These are phyloP conservation scores for Celoporthe dispersa DNA, from an alignment of 2,329 filamentous ascomycete genomes.

Conservation along the genomic window DNA sequence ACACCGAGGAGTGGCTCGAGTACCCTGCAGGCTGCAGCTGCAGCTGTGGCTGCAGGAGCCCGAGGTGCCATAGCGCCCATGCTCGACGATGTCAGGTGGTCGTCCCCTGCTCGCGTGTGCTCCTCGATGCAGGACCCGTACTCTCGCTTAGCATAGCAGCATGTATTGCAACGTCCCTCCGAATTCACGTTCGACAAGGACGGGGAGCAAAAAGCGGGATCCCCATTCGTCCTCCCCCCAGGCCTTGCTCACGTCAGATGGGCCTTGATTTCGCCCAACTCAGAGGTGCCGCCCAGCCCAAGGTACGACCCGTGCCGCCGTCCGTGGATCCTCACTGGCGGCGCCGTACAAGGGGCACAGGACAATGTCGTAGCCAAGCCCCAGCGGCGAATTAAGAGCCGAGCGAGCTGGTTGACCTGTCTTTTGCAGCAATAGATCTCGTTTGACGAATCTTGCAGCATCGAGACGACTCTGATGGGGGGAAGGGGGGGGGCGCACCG, in stretches of 20 bases:
- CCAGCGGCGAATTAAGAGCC: not conserved
- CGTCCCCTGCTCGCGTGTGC: conserved; percentile 12
- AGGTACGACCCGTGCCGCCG: conserved; percentile 26
- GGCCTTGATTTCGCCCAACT: conserved; percentile 1
- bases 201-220: conserved; percentile 4
- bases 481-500: not conserved
- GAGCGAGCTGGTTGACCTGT: not conserved
- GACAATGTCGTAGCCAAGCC: not conserved
- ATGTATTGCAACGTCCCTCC: not conserved
- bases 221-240: conserved; percentile 18
- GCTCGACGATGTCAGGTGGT: conserved; percentile 27
- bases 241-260: conserved; percentile 28
- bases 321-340: conserved; percentile 9
- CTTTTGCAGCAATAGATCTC: conserved; percentile 12
- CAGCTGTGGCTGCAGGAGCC: conserved; percentile 22
- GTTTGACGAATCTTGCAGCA: conserved; percentile 15
- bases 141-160: not conserved
- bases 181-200: conserved; percentile 8
- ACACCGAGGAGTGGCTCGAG: conserved; percentile 16
- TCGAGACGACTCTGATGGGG: conserved; percentile 1
- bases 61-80: conserved; percentile 14
- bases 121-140: conserved; percentile 17
- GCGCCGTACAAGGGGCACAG: not conserved
- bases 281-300: conserved; percentile 11
- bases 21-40: conserved; percentile 16